phyloP scores from a whole-genome alignment of 345 rosid genomes.

The Kernera saxatilis region DNA sequence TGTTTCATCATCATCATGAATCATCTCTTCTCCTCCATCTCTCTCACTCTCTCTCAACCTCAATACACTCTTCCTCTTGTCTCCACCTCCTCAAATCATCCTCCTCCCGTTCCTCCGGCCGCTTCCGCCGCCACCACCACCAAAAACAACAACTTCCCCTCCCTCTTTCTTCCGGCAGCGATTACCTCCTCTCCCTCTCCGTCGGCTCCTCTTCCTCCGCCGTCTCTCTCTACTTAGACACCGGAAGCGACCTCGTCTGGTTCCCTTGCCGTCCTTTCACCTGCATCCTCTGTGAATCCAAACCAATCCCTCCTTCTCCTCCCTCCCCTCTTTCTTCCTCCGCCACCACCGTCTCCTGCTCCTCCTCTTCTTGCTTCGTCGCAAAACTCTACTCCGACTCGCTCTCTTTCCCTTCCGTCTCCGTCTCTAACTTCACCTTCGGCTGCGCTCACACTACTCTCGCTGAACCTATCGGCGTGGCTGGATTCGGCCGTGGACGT shows the following conservation, averaged over 20 bases:
- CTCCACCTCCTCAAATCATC: slow-evolving; percentile 77
- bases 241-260: slow-evolving; percentile 98
- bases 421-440: slow-evolving; percentile 64
- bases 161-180: slow-evolving; percentile 89
- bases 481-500: slow-evolving; percentile 86
- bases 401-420: slow-evolving; percentile 39
- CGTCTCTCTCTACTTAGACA: slow-evolving; percentile 82
- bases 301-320: slow-evolving; percentile 37
- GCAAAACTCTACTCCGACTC: slow-evolving; percentile 58
- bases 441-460: slow-evolving; percentile 86
- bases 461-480: slow-evolving; percentile 91
- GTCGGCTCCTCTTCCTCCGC: slow-evolving; percentile 48
- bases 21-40: slow-evolving; percentile 46
- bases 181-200: slow-evolving; percentile 74
- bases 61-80: slow-evolving; percentile 47
- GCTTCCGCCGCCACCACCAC: slow-evolving; percentile 54
- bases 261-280: slow-evolving; percentile 85
- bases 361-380: slow-evolving; percentile 67
- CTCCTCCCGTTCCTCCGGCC: slow-evolving; percentile 65
- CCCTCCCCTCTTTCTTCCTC: slow-evolving; percentile 43
- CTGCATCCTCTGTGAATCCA: slow-evolving; percentile 83
- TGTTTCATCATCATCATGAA: slow-evolving; percentile 29
- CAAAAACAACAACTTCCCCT: slow-evolving; percentile 54
- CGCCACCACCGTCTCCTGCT: slow-evolving; percentile 48
- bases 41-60: slow-evolving; percentile 58